Evolutionary conservation across 306 rosid genomes (phyloP).

Genomic region (Corylus avellana): DNA sequence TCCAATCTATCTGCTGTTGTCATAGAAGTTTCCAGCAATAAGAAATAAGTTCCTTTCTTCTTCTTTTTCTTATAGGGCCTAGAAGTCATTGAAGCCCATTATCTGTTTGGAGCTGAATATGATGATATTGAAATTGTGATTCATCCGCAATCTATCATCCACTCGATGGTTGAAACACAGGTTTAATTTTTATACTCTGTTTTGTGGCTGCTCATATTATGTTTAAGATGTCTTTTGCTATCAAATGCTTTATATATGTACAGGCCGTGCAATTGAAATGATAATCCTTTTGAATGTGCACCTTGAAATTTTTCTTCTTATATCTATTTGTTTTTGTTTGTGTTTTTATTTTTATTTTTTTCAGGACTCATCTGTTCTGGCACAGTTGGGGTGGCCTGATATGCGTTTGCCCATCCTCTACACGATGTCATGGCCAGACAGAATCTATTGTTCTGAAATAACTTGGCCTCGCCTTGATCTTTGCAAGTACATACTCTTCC

Average conservation of each 20-base stretch:
- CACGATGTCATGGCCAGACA: conserved; percentile 96
- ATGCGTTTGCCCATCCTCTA: conserved; percentile 99
- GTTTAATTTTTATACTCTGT: conserved; percentile 38
- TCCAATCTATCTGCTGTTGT: conserved; percentile 14
- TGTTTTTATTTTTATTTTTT: conserved; percentile 8
- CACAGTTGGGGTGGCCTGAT: conserved; percentile 98
- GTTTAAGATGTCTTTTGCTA: background rate
- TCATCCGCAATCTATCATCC: conserved; percentile 96
- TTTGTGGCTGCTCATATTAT: background rate
- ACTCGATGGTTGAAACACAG: conserved; percentile 98
- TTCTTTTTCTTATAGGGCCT: conserved; percentile 64
- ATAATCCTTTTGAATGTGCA: background rate
- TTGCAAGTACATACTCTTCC: conserved; percentile 68
- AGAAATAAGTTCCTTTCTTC: conserved; percentile 3
- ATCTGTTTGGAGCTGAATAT: conserved; percentile 92
- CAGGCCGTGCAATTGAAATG: conserved; percentile 16
- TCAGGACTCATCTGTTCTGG: conserved; percentile 96
- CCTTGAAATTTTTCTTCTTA: conserved; percentile 10
- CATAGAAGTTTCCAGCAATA: conserved; percentile 19
- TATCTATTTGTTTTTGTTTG: background rate
- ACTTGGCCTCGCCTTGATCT: conserved; percentile 99
- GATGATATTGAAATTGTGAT: conserved; percentile 87
- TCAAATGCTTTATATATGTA: background rate
- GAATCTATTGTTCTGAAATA: conserved; percentile 88
- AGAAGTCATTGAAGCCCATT: conserved; percentile 98